phyloP scores from a whole-genome alignment of 2,329 filamentous ascomycete genomes.

The Dactylellina cionopaga region DNA sequence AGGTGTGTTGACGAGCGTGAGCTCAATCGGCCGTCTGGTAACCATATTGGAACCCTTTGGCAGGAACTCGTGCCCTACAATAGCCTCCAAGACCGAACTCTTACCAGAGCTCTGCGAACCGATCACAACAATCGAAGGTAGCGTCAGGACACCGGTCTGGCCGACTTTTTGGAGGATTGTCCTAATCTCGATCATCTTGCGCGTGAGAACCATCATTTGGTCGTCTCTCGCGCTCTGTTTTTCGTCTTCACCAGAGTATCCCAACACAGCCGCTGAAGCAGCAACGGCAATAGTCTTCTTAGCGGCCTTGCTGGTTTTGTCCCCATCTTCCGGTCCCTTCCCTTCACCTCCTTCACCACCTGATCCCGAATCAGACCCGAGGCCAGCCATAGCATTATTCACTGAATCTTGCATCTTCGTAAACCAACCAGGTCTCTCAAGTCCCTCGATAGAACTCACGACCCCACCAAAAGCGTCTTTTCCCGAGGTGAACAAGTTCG shows the following conservation, averaged over 20 bases:
- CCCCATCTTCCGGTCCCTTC: conserved; percentile 64
- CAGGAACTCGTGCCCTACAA: conserved; percentile 96
- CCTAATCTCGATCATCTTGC: conserved; percentile 99
- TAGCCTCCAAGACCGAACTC: conserved; percentile 94
- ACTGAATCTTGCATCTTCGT: conserved; percentile 68
- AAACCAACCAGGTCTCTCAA: conserved; percentile 75
- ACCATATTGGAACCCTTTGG: conserved; percentile 99
- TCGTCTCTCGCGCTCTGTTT: conserved; percentile 83
- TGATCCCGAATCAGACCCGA: conserved; percentile 62
- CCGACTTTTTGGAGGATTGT: conserved; percentile 90
- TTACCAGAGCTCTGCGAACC: conserved; percentile 98
- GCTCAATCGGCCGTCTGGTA: conserved; percentile 90
- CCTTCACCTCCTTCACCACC: conserved; percentile 60
- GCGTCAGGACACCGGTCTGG: conserved; percentile 84
- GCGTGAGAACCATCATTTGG: conserved; percentile 99
- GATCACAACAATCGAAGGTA: conserved; percentile 98
- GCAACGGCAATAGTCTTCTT: conserved; percentile 73
- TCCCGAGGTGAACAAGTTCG: conserved; percentile 68
- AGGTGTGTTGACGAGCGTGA: conserved; percentile 94
- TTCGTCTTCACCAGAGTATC: conserved; percentile 74
- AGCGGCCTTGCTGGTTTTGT: conserved; percentile 67
- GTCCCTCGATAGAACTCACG: conserved; percentile 73
- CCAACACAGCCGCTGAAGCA: conserved; percentile 80
- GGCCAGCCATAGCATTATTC: conserved; percentile 23
- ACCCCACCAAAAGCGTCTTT: conserved; percentile 76